phyloP scores from a whole-genome alignment of 352 stramenopile species.

The Saprolegnia parasitica region DNA sequence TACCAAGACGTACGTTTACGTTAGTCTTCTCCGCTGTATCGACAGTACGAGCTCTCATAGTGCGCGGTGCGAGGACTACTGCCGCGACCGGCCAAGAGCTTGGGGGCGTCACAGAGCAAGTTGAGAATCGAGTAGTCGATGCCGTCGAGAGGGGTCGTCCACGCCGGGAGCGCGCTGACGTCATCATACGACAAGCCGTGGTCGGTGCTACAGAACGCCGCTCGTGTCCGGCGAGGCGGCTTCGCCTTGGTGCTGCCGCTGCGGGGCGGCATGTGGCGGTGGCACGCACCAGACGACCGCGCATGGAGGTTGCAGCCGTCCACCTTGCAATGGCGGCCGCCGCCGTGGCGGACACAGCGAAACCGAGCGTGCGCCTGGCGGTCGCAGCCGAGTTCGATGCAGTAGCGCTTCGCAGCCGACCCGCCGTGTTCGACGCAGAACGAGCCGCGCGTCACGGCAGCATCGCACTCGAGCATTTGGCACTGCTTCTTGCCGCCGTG shows the following conservation, averaged over 20 bases:
- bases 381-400: constrained; percentile 17
- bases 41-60: background rate
- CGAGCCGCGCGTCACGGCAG: constrained; percentile 25
- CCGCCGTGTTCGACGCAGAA: constrained; percentile 26
- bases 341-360: constrained; percentile 24
- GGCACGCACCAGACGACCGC: constrained; percentile 13
- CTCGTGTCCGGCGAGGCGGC: no score
- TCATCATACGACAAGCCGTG: no score
- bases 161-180: no score
- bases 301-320: constrained; percentile 17
- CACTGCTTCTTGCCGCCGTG: constrained; percentile 85
- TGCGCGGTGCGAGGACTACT: no score
- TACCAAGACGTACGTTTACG: no score
- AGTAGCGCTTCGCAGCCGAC: constrained; percentile 22
- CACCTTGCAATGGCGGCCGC: constrained; percentile 4
- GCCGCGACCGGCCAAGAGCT: no score
- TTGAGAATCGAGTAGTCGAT: background rate
- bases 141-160: background rate
- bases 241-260: background rate
- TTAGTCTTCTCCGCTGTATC: no score
- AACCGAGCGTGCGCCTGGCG: constrained; percentile 18
- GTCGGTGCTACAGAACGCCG: no score
- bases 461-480: constrained; percentile 60
- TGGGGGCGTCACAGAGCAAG: background rate
- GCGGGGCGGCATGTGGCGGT: constrained; percentile 10